Evolutionary conservation across 2,329 filamentous ascomycete genomes (phyloP), one percentile per base, ranked within the genome.

Genomic region (Diplodia scrobiculata): DNA sequence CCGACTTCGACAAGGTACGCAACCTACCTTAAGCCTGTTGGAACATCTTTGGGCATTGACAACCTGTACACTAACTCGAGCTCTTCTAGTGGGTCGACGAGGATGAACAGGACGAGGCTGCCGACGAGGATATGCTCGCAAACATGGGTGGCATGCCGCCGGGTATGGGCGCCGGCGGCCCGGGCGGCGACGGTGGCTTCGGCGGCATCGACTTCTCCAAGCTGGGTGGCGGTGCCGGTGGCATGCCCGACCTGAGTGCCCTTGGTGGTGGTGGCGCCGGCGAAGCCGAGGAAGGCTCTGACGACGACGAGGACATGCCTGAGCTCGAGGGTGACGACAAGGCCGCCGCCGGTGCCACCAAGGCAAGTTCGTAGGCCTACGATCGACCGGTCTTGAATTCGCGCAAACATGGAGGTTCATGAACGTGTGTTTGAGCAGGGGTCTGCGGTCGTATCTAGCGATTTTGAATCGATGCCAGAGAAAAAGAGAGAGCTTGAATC

Each of bases 171-270:
- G 76, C 76, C 66, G 81, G 78, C 75, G 79, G 34, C 10, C 34
- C 10, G 7, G 34, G 79, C 47, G 82, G 75, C 47, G 85, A 86
- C 68, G 88, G 87, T 71, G 91, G 92, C 79, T 91, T 95, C 70
- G 88, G 90, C 73, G 91, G 91, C 73, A 95, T 97, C 76, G 92
- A 96, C 81, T 96, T 96, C 87, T 95, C 91, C 74, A 96, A 96
- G 84, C 89, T 96, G 69, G 80, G 79, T 69, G 80, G 77, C 54
- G 81, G 79, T 51, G 80, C 73, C 3, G 80, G 75, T 63, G 73
- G 75, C 63, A 76, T 81, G 71, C 75, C 75, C 27, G 79, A 75
- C 54, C 72, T 77, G 69, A 72, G 71, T 54, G 73, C 68, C 67
- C 70, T 76, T 10, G 80, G 76, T n/a, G 80, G 77, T 54, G 73